A percentile compares a stretch with the other conserved stretches of the same genome.
phyloP scores from a whole-genome alignment of 31 red algal species.

The Bonnemaisonia californica region DNA sequence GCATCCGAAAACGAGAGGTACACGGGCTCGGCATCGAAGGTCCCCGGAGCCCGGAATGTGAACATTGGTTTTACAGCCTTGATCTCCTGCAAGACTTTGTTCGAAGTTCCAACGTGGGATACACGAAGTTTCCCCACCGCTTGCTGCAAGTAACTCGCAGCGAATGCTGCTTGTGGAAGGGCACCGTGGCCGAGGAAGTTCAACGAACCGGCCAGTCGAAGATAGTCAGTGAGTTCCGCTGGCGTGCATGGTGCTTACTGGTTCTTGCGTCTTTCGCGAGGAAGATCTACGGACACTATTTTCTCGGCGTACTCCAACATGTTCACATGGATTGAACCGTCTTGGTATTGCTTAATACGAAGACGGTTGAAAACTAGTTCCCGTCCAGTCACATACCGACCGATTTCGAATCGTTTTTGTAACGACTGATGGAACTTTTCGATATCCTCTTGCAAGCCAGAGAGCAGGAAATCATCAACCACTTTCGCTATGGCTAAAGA shows the following conservation, averaged over 20 bases:
- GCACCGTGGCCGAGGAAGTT: slow-evolving; percentile 10
- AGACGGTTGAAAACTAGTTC: not conserved
- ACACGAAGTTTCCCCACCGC: not conserved
- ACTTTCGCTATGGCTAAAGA: not conserved
- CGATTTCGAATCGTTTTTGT: not conserved
- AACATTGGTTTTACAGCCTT: not conserved
- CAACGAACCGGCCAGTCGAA: slow-evolving; percentile 4
- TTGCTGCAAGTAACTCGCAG: slow-evolving; percentile 5
- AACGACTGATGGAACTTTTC: not conserved
- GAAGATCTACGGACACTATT: not conserved
- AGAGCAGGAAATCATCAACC: slow-evolving; percentile 14
- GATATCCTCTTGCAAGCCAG: not conserved
- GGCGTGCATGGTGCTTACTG: not conserved
- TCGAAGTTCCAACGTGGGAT: not conserved
- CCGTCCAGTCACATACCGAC: not conserved
- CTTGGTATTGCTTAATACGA: not conserved
- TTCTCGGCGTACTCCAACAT: slow-evolving; percentile 1
- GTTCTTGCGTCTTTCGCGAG: not conserved
- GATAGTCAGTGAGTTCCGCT: slow-evolving; percentile 5
- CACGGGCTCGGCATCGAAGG: not conserved
- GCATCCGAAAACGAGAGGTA: slow-evolving; percentile 18
- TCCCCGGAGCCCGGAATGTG: not conserved
- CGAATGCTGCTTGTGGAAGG: slow-evolving; percentile 13
- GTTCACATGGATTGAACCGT: not conserved
- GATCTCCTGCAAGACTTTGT: slow-evolving; percentile 3